Percentiles rank a stretch among this genome's conserved stretches.
These are phyloP conservation scores for Rosa persica DNA, from an alignment of 306 rosid species.

Conservation along the genomic window DNA sequence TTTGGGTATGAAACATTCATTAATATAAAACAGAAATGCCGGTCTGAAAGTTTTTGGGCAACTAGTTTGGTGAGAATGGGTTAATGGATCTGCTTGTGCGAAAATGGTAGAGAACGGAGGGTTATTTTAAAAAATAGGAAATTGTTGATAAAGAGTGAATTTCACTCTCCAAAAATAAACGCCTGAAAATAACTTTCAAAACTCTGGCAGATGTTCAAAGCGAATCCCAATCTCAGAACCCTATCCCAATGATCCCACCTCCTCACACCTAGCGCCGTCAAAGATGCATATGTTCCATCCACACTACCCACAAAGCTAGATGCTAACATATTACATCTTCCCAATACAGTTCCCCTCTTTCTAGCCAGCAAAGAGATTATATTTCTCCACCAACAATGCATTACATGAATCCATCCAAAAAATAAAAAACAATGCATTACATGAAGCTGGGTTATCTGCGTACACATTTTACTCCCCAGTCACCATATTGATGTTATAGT, in stretches of 20 bases:
- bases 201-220: not conserved
- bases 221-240: not conserved
- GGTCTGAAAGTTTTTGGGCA: too few relatives aligned
- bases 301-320: not conserved
- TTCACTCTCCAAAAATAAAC: not conserved
- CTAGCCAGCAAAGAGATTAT: not conserved
- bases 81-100: too few relatives aligned
- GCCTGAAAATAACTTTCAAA: not conserved
- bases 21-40: too few relatives aligned
- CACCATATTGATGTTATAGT: not conserved
- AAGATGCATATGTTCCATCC: not conserved
- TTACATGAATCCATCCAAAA: too few relatives aligned
- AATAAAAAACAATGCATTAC: not conserved
- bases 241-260: not conserved
- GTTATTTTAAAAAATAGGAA: too few relatives aligned
- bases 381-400: not conserved
- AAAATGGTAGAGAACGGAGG: too few relatives aligned
- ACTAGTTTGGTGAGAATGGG: too few relatives aligned
- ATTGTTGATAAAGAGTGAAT: not conserved
- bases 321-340: not conserved
- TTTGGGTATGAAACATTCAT: too few relatives aligned
- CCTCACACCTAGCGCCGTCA: not conserved
- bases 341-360: not conserved
- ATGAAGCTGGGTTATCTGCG: not conserved
- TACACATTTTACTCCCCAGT: too few relatives aligned